Base-by-base conservation (phyloP, 2,329 filamentous ascomycete species). In the Botryosphaeria agaves region DNA sequence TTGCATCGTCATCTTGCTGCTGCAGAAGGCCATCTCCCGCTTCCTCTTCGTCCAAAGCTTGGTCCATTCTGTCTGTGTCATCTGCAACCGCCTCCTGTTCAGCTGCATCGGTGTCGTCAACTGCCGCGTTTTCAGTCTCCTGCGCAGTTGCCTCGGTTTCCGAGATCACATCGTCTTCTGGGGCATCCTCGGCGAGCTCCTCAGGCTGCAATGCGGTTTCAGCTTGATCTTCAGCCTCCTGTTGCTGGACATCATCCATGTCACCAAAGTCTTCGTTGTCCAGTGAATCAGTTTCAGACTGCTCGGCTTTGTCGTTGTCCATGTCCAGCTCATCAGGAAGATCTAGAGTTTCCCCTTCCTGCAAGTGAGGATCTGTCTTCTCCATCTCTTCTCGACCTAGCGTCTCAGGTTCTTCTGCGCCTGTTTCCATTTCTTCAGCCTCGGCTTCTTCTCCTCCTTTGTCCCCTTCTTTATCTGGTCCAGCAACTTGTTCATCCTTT, bases 291-390 rank as follows among this genome's bases (percentile, higher is more conserved):
- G 29, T 21, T 8, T 34, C 21, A 12, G 44, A 41, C 6, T 56
- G 45, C 29, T 69, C 61, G 18, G 70, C 67, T 17, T 80, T 61
- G n/a, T n/a, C n/a, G 6, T 70, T 76, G 38, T 87, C 77, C 32
- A 89, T 66, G 34, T 91, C 75, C 64, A 94, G 77, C 39, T 93
- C 82, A 25, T 93, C 84, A 0, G 84, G 84, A 14, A 93, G 61
- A 27, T 85, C 83, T 35, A 93, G 61, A 2, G 76, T 74, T 36
- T 92, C 75, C 42, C 83, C 76, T 47, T 93, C 77, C 41, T 87
- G 70, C 2, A 81, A 70, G 43, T 87, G 76, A 30, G 83, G 76
- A 49, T 82, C 75, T 35, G 70, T 66, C 35, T 69, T 63, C 47
- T 79, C 72, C 31, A 59, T 60, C 31, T 78, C 69, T 35, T 85